A percentile compares a stretch with the other conserved stretches of the same genome.
These are phyloP conservation scores for Rasamsonia emersonii DNA, from an alignment of 2,329 filamentous ascomycete species.

Conservation along the genomic window DNA sequence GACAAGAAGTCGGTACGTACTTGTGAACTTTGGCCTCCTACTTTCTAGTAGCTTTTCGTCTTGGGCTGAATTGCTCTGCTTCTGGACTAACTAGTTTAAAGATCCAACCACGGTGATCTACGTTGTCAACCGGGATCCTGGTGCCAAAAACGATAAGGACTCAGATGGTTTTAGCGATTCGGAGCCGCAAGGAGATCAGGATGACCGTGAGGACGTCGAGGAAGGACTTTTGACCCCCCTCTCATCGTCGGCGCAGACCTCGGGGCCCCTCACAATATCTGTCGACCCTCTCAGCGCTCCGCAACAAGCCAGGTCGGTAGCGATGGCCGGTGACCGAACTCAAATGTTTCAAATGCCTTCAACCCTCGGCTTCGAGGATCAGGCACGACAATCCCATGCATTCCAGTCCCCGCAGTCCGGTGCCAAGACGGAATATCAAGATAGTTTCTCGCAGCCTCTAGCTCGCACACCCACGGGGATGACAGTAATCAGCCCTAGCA, in stretches of 20 bases:
- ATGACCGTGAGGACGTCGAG: constrained; percentile 20
- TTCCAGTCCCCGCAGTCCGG: constrained; percentile 7
- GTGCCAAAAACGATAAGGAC: constrained; percentile 23
- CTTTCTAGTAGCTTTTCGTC: neutral
- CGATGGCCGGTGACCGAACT: constrained; percentile 11
- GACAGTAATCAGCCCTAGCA: constrained; percentile 21
- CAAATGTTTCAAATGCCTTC: constrained; percentile 22
- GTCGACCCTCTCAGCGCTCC: constrained; percentile 15
- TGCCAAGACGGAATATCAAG: constrained; percentile 17
- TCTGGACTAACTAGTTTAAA: constrained; percentile 5
- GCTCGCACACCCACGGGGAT: constrained; percentile 19
- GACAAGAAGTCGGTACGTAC: constrained; percentile 32
- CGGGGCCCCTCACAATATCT: constrained; percentile 17
- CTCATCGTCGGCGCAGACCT: constrained; percentile 16
- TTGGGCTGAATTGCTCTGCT: constrained; percentile 1
- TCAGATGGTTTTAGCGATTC: constrained; percentile 19
- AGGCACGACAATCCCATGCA: constrained; percentile 15
- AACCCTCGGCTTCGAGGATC: constrained; percentile 19
- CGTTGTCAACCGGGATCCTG: constrained; percentile 28
- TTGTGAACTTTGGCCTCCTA: too few relatives aligned
- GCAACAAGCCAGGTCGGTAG: constrained; percentile 14
- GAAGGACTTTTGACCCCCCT: constrained; percentile 17
- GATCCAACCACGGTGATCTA: constrained; percentile 29
- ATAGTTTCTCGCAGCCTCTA: constrained; percentile 19
- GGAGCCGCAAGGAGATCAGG: constrained; percentile 13